phyloP scores from a whole-genome alignment of 2,329 filamentous ascomycete species.

The Clarireedia paspali region DNA sequence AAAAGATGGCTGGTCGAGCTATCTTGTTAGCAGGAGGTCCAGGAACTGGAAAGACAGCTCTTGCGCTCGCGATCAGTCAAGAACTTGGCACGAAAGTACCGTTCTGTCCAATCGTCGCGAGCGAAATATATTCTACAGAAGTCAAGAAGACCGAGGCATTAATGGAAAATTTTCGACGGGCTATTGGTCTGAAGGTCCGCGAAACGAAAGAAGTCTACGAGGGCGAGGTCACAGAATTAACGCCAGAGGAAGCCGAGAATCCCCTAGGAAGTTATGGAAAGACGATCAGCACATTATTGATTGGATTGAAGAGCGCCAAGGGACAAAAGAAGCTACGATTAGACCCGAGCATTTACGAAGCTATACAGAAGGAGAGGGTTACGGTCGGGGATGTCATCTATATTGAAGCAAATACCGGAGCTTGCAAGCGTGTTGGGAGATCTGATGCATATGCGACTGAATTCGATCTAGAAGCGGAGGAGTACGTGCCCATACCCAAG shows the following conservation, averaged over 20 bases:
- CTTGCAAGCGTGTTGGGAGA: conserved; percentile 92
- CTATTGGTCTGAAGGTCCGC: conserved; percentile 92
- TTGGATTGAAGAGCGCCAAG: conserved; percentile 89
- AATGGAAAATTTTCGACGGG: conserved; percentile 98
- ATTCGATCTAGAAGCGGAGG: conserved; percentile 96
- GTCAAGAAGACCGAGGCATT: conserved; percentile 99
- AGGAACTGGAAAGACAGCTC: conserved; percentile 93
- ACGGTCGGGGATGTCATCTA: conserved; percentile 97
- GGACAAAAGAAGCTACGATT: conserved; percentile 96
- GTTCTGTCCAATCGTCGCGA: conserved; percentile 96
- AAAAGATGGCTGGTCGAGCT: conserved; percentile 95
- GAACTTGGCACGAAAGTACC: conserved; percentile 97
- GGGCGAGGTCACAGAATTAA: conserved; percentile 95
- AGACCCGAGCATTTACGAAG: conserved; percentile 97
- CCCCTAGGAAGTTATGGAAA: conserved; percentile 93
- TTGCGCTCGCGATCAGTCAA: conserved; percentile 91
- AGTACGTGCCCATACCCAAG: conserved; percentile 98
- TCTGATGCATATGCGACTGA: conserved; percentile 97
- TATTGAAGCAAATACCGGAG: conserved; percentile 97
- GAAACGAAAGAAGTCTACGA: conserved; percentile 99
- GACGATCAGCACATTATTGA: conserved; percentile 92
- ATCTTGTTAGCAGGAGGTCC: conserved; percentile 91
- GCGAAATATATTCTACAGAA: conserved; percentile 95
- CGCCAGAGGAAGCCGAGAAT: conserved; percentile 96
- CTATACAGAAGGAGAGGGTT: conserved; percentile 96